phyloP scores from a whole-genome alignment of 148 eudicot species.

The Persicaria tinctoria region DNA sequence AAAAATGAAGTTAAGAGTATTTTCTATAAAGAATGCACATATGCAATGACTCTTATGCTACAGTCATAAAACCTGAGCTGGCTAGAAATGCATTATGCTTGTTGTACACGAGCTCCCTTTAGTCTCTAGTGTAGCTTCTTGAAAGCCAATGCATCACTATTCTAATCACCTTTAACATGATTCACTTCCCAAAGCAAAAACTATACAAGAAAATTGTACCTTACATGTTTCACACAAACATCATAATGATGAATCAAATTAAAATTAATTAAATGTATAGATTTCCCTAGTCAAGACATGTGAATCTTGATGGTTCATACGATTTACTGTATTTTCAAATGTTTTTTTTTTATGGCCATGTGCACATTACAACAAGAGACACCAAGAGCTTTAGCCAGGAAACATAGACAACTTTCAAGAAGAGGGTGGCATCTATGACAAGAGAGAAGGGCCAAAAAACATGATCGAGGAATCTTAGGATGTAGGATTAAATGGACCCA shows the following conservation, averaged over 20 bases:
- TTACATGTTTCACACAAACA: not conserved
- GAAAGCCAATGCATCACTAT: not conserved
- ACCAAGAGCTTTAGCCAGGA: not conserved
- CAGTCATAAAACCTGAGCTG: not conserved
- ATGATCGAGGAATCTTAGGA: not conserved
- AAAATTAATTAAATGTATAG: not conserved
- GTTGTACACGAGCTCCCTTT: not conserved
- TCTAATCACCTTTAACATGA: not conserved
- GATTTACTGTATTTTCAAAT: not conserved
- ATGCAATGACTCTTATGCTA: not conserved
- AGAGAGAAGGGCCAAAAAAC: not conserved
- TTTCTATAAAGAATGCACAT: not conserved
- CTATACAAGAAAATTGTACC: not conserved
- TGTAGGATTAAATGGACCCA: slow-evolving; percentile 7
- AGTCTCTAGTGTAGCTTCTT: not conserved
- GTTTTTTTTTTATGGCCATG: not conserved
- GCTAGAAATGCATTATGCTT: not conserved
- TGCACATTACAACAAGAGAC: not conserved
- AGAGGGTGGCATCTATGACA: not conserved
- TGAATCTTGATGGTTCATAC: not conserved
- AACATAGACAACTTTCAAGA: not conserved
- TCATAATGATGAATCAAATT: not conserved
- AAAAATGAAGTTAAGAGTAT: not conserved
- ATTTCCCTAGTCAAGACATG: not conserved
- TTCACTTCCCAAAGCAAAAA: not conserved